These are phyloP conservation scores for Macrophomina tecta DNA, from an alignment of 2,329 filamentous ascomycete species.

Conservation along the genomic window DNA sequence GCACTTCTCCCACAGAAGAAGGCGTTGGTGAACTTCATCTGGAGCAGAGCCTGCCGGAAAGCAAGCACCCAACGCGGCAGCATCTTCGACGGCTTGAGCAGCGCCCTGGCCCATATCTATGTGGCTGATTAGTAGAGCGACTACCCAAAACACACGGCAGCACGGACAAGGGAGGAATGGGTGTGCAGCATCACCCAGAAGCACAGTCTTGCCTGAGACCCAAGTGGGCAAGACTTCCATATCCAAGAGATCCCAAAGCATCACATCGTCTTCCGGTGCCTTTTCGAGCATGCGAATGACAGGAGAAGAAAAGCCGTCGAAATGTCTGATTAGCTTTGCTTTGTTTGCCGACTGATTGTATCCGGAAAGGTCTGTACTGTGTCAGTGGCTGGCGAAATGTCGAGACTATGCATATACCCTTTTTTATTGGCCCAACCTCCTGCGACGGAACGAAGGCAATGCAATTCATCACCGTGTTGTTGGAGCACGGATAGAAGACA, in stretches of 20 bases:
- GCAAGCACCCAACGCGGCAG: constrained; percentile 62
- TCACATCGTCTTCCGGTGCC: constrained; percentile 43
- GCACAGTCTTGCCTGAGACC: constrained; percentile 59
- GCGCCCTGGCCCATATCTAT: constrained; percentile 66
- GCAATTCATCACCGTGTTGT: constrained; percentile 58
- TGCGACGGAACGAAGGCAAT: constrained; percentile 5
- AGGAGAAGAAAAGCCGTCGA: constrained; percentile 42
- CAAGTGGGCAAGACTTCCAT: constrained; percentile 65
- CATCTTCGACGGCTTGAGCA: constrained; percentile 71
- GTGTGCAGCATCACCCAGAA: constrained; percentile 72
- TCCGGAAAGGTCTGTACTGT: constrained; percentile 28
- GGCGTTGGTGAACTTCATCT: constrained; percentile 46
- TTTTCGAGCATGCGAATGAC: constrained; percentile 46
- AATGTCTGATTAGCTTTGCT: constrained; percentile 40
- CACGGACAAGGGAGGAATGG: constrained; percentile 66
- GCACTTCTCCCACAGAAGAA: constrained; percentile 65
- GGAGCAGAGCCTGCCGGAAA: constrained; percentile 27
- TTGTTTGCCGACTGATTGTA: constrained; percentile 48
- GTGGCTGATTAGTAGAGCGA: not conserved
- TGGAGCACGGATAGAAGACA: constrained; percentile 55
- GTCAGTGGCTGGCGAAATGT: not conserved
- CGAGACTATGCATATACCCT: not conserved
- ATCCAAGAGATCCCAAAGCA: constrained; percentile 50
- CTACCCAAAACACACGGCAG: not conserved
- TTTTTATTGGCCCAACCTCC: constrained; percentile 1